Base-by-base conservation (phyloP, 495 filamentous ascomycete species). In the Penicillium canescens region DNA sequence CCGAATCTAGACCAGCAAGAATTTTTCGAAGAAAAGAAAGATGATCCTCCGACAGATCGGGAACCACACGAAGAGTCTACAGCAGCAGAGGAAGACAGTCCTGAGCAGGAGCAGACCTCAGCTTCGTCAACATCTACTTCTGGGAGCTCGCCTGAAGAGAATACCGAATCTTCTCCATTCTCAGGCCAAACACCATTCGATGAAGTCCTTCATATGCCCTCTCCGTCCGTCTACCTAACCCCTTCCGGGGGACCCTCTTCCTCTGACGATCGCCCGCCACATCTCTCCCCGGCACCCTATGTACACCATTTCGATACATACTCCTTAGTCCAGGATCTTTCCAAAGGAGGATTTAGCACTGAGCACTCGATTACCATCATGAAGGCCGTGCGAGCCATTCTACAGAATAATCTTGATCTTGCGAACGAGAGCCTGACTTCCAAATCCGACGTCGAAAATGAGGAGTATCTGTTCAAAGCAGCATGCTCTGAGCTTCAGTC, bases 241-340 rank as follows among this genome's bases (percentile, higher is more conserved):
- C 65, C 70, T n/a, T 60, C 63, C 1, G 74, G 67, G 31, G 39
- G 20, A 42, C n/a, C 67, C 48, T 21, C 53, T 26, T 6, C 58
- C 43, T 63, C 78, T 55, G 66, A 80, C 38, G 61, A 76, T 10
- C 81, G 81, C 56, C 82, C 81, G 14, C 86, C 86, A 41, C 84
- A 89, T 57, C 60, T 96, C 28, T 75, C 83, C 6, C 82, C 90
- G 0, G 81, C 89, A 13, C 89, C 83, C 3, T 93, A 96, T 67
- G 83, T 96, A 11, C 94, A 98, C 74, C 91, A 97, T 74, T 98
- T 98, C 69, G 94, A 98, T 72, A 96, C 87, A 14, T 98, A 92
- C 63, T 84, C 83, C 4, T 80, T 96, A 2, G 94, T 96, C 4
- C 85, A 86, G 42, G 81, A 89, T 57, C 83, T 98, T 5, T 76